A percentile compares a stretch with the other conserved stretches of the same genome.
Evolutionary conservation across 331 rosid species (phyloP).

Genomic region (Malus hybrid): DNA sequence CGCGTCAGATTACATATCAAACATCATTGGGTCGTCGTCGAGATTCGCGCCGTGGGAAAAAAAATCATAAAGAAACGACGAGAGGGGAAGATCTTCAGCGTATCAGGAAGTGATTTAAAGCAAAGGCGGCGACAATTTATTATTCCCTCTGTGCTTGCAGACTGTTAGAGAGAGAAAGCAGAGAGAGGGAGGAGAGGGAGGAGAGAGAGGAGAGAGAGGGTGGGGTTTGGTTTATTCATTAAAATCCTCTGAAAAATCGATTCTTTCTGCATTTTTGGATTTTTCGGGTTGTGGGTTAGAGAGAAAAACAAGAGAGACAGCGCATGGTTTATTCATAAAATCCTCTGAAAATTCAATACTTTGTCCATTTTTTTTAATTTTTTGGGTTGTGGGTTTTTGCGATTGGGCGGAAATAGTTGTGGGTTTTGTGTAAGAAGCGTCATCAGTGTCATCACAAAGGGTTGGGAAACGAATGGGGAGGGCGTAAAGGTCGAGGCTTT

Average conservation of each 20-base stretch:
- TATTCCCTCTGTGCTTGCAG: background rate
- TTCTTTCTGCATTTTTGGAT: background rate
- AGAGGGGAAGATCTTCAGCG: conserved; percentile 39
- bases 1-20: conserved; percentile 28
- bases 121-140: conserved; percentile 86
- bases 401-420: background rate
- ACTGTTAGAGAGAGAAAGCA: background rate
- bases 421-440: conserved; percentile 20
- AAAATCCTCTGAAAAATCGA: background rate
- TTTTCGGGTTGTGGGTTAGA: background rate
- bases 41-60: conserved; percentile 47
- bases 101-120: conserved; percentile 41
- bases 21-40: conserved; percentile 23
- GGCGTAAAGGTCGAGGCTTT: conserved; percentile 26
- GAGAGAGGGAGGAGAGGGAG: background rate
- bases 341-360: background rate
- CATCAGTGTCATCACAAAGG: conserved; percentile 49
- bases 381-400: background rate
- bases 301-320: background rate
- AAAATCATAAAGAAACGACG: background rate
- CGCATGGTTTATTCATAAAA: background rate
- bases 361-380: background rate
- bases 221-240: background rate
- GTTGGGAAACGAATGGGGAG: conserved; percentile 22
- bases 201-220: background rate